A percentile compares a stretch with the other conserved stretches of the same genome.
Evolutionary conservation across 148 eudicot species (phyloP).

Genomic region (Pouteria glomerata): DNA sequence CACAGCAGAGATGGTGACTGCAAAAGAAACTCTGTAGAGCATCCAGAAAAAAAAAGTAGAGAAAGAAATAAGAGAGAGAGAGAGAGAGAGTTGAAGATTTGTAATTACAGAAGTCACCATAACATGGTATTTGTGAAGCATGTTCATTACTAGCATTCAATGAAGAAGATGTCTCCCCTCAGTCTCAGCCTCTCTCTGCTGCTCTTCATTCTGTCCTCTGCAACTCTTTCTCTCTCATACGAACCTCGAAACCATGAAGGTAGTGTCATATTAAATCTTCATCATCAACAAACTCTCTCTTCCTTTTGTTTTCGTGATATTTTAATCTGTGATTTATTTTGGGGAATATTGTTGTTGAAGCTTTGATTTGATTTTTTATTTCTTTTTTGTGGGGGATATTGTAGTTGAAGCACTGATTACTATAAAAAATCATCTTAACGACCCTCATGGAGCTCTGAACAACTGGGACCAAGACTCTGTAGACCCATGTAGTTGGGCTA

Average conservation of each 20-base stretch:
- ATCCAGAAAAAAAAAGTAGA: neutral
- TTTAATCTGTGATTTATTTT: constrained; percentile 9
- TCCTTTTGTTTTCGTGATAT: neutral
- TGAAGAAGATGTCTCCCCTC: constrained; percentile 16
- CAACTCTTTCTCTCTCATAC: constrained; percentile 36
- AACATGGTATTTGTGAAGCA: constrained; percentile 6
- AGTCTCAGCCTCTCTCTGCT: constrained; percentile 11
- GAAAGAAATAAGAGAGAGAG: neutral
- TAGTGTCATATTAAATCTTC: neutral
- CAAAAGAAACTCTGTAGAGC: neutral
- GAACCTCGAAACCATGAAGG: constrained; percentile 86
- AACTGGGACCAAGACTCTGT: constrained; percentile 97
- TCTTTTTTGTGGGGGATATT: neutral
- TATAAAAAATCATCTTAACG: constrained; percentile 46
- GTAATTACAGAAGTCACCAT: no score
- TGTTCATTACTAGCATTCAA: constrained; percentile 7
- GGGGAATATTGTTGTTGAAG: constrained; percentile 45
- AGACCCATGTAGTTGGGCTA: constrained; percentile 98
- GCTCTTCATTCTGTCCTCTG: constrained; percentile 20
- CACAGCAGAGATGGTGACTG: neutral
- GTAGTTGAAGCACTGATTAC: constrained; percentile 78
- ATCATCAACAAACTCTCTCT: neutral
- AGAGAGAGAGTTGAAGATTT: neutral
- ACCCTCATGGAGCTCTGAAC: constrained; percentile 69
- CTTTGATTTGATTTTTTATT: constrained; percentile 56